A percentile compares a stretch with the other conserved stretches of the same genome.
Conservation (phyloP, 2,329 filamentous ascomycete species). For the Penicillium sp. region DNA sequence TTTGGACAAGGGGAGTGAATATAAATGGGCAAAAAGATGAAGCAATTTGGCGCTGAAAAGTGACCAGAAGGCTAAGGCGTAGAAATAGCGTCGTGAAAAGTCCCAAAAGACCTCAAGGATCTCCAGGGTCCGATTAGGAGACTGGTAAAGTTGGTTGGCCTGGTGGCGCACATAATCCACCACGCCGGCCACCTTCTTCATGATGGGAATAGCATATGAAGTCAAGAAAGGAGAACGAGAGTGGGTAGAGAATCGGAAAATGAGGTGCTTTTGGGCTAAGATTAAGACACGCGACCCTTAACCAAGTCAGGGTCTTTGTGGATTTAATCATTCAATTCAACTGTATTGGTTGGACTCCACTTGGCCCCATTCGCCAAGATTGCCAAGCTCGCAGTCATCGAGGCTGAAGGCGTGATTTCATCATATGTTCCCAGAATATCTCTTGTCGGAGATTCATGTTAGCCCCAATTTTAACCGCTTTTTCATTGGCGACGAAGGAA, state of each 20-base stretch:
- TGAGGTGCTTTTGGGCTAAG: not conserved
- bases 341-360: not conserved
- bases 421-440: not conserved
- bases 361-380: not conserved
- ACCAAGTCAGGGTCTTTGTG: not conserved
- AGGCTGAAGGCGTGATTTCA: not conserved
- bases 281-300: constrained; percentile 2
- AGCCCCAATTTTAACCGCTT: not conserved
- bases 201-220: not conserved
- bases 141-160: constrained; percentile 10
- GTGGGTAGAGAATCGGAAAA: not conserved
- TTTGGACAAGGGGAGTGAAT: constrained; percentile 15
- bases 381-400: not conserved
- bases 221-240: not conserved
- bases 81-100: constrained; percentile 32
- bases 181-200: constrained; percentile 9
- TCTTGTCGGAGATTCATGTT: not conserved
- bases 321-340: not conserved
- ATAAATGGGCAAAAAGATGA: constrained; percentile 24
- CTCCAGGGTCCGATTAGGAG: constrained; percentile 10
- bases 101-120: constrained; percentile 25
- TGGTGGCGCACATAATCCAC: constrained; percentile 7
- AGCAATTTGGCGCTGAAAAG: constrained; percentile 26
- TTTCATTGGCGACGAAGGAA: not conserved
- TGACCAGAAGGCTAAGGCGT: constrained; percentile 28